A percentile compares a stretch with the other conserved stretches of the same genome.
Evolutionary conservation across 768 basidiomycete genomes (phyloP).

Genomic region (Boletus sp.): DNA sequence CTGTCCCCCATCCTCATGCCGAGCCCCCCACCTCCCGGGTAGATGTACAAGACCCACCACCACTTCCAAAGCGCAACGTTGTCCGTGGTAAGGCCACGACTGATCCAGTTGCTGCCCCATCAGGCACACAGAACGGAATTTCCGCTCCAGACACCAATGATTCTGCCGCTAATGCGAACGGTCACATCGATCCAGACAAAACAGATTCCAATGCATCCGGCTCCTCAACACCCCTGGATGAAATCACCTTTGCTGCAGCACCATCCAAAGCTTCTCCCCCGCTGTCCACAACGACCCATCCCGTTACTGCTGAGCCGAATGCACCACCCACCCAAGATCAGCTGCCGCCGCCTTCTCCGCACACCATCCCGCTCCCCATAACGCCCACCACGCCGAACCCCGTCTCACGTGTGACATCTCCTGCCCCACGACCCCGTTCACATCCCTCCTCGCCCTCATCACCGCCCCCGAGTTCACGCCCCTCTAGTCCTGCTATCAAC

Average conservation of each 20-base stretch:
- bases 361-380: slow-evolving; percentile 21
- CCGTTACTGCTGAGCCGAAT: slow-evolving; percentile 10
- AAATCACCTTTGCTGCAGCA: slow-evolving; percentile 20
- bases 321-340: slow-evolving; percentile 4
- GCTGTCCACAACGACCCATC: background rate
- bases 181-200: slow-evolving; percentile 8
- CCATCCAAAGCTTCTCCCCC: slow-evolving; percentile 3
- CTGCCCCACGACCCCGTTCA: slow-evolving; percentile 35
- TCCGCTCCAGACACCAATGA: slow-evolving; percentile 1
- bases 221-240: slow-evolving; percentile 21
- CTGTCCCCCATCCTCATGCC: slow-evolving; percentile 21
- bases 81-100: slow-evolving; percentile 29
- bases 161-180: background rate
- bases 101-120: slow-evolving; percentile 2
- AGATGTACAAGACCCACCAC: slow-evolving; percentile 37
- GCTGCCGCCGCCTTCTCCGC: slow-evolving; percentile 19
- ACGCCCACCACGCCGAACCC: slow-evolving; percentile 26
- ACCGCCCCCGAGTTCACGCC: slow-evolving; percentile 35
- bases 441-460: slow-evolving; percentile 24
- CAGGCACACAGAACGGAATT: background rate
- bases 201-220: slow-evolving; percentile 8
- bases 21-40: slow-evolving; percentile 13
- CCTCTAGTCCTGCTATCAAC: slow-evolving; percentile 17
- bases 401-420: slow-evolving; percentile 23
- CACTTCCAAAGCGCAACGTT: slow-evolving; percentile 50